phyloP scores from a whole-genome alignment of 1,139 yeast species.

The Suhomyces choctaworum region DNA sequence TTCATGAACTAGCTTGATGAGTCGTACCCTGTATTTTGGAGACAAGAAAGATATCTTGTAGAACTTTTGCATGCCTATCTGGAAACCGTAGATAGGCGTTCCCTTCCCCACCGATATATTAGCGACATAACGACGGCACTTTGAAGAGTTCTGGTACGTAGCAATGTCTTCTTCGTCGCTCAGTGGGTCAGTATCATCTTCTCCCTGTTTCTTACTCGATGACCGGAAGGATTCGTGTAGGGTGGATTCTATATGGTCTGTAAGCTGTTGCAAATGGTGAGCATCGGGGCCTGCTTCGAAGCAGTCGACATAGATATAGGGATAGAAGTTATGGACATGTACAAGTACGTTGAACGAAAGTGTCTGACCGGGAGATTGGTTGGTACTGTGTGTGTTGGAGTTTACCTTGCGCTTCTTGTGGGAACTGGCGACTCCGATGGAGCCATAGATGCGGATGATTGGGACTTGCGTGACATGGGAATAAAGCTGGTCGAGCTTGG shows the following conservation, averaged over 20 bases:
- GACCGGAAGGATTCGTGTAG: constrained; percentile 14
- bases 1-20: constrained; percentile 48
- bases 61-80: constrained; percentile 60
- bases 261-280: constrained; percentile 3
- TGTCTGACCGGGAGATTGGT: not conserved
- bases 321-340: constrained; percentile 84
- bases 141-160: constrained; percentile 10
- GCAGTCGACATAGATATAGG: constrained; percentile 71
- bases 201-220: constrained; percentile 10
- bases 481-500: constrained; percentile 34
- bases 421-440: constrained; percentile 22
- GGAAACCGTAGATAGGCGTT: constrained; percentile 81
- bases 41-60: constrained; percentile 69
- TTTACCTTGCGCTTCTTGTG: constrained; percentile 5
- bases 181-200: constrained; percentile 13
- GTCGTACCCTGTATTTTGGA: constrained; percentile 58
- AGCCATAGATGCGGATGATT: constrained; percentile 74
- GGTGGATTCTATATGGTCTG: constrained; percentile 9
- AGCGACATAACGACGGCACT: constrained; percentile 53
- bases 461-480: constrained; percentile 59
- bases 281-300: constrained; percentile 8
- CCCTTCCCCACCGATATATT: constrained; percentile 67
- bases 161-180: constrained; percentile 14
- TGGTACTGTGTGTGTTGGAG: not conserved
- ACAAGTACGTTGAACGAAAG: constrained; percentile 32